Evolutionary conservation across 768 basidiomycete genomes (phyloP), one percentile per base, ranked within the genome.

Genomic region (Lentinula boryana): DNA sequence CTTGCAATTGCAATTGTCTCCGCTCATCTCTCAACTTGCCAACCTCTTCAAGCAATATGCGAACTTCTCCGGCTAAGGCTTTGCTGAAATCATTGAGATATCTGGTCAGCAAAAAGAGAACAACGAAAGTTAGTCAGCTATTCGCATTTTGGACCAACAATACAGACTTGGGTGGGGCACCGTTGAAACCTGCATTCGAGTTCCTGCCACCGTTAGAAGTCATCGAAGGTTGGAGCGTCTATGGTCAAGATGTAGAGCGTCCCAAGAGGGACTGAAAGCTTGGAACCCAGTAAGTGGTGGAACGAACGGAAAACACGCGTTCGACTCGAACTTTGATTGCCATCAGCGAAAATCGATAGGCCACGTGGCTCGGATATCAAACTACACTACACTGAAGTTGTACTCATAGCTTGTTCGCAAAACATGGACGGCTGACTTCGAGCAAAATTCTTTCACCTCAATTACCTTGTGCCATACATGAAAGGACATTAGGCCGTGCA

Each of bases 1-100:
- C 91, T 64, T 67, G 93, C 91, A 83, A 84, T 77, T 93, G 89
- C 23, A 93, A 75, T 31, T 82, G 82, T 36, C 89, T 79, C 59
- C 86, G 80, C 68, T 93, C 87, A 67, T 92, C 88, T 44, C 89
- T 80, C 43, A 94, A 76, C 68, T 89, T 87, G 44, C 91, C 90
- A 32, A 93, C 91, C 69, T 94, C 91, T 27, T 77, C 81, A 23
- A 94, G 77, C 23, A 94, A 78, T 71, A 88, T 84, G 40, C 89
- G 83, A 8, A 94, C 89, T 75, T 94, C 92, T 13, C 78, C 75
- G 4, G 92, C 89, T 27, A 93, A 79, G 0, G 90, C 88, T 68
- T 88, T 91, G 68, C 87, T 92, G 71, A 93, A 93, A 64, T 93
- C 89, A 65, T 91, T 87, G 48, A 93, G 76, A 66, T 91, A 89